A percentile compares a stretch with the other conserved stretches of the same genome.
phyloP scores from a whole-genome alignment of 1,139 yeast species.

The Petasospora rhodanensis region DNA sequence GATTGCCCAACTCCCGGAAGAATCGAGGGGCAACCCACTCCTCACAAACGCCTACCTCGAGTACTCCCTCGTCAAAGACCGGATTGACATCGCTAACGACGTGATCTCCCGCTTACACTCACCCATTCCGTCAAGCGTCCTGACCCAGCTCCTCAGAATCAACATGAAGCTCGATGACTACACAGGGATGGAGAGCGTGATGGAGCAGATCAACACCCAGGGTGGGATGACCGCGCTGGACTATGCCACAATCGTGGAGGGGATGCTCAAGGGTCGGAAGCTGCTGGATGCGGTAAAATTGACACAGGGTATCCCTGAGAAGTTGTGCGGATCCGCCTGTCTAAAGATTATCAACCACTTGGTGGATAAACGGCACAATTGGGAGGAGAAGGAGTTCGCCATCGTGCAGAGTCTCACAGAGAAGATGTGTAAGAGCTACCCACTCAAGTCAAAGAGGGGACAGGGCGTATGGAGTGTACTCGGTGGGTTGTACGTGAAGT shows the following conservation, averaged over 20 bases:
- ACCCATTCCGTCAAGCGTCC: slow-evolving; percentile 25
- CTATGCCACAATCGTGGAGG: slow-evolving; percentile 11
- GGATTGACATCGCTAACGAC: slow-evolving; percentile 28
- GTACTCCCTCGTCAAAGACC: slow-evolving; percentile 28
- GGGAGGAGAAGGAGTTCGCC: slow-evolving; percentile 11
- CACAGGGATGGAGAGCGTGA: slow-evolving; percentile 37
- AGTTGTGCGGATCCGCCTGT: slow-evolving; percentile 5
- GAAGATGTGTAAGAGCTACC: slow-evolving; percentile 2
- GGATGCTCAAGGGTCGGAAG: slow-evolving; percentile 9
- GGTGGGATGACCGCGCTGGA: slow-evolving; percentile 10
- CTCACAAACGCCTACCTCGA: slow-evolving; percentile 34
- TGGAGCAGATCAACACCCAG: slow-evolving; percentile 17
- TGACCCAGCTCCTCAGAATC: slow-evolving; percentile 36
- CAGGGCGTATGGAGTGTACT: slow-evolving; percentile 11
- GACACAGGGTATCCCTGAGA: slow-evolving; percentile 5
- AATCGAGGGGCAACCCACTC: no score
- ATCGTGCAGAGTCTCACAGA: slow-evolving; percentile 8
- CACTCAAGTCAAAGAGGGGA: background rate
- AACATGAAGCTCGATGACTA: slow-evolving; percentile 38
- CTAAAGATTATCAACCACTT: slow-evolving; percentile 9
- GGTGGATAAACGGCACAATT: slow-evolving; percentile 3
- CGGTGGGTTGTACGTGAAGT: slow-evolving; percentile 11
- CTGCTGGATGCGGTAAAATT: slow-evolving; percentile 8
- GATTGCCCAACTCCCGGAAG: slow-evolving; percentile 30
- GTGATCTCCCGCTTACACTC: slow-evolving; percentile 28